phyloP scores from a whole-genome alignment of 768 basidiomycete species.

The Macrolepiota albuminosa region DNA sequence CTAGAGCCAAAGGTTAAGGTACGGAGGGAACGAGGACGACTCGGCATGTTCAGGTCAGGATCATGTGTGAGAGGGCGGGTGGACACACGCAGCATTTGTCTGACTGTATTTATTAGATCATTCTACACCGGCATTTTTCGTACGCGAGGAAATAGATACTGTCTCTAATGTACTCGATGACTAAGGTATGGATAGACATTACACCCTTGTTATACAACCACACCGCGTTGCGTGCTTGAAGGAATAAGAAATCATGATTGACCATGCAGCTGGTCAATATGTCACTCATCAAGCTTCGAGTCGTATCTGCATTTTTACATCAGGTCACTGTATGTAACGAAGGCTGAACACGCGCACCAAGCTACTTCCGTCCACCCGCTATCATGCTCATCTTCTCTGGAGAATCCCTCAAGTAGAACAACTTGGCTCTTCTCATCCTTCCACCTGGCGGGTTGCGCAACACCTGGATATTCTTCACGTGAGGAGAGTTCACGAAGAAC shows the following conservation, averaged over 20 bases:
- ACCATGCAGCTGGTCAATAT: neutral
- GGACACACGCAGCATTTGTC: conserved; percentile 9
- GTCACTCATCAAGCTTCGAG: neutral
- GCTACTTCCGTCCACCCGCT: conserved; percentile 38
- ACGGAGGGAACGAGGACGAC: conserved; percentile 53
- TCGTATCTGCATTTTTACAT: neutral
- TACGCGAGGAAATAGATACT: neutral
- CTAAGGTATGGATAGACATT: neutral
- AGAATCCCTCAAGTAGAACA: conserved; percentile 78
- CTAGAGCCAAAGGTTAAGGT: conserved; percentile 44
- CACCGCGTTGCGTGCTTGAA: neutral
- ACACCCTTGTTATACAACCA: neutral
- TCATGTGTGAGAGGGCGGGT: conserved; percentile 8
- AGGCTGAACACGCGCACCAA: conserved; percentile 6
- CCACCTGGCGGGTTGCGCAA: conserved; percentile 59
- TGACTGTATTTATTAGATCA: conserved; percentile 15
- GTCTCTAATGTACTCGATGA: neutral
- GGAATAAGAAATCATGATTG: neutral
- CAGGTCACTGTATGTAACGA: neutral
- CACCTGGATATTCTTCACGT: conserved; percentile 83
- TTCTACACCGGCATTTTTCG: conserved; percentile 10
- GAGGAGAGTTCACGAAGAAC: conserved; percentile 81
- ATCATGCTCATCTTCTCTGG: conserved; percentile 84
- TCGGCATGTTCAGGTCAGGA: conserved; percentile 36
- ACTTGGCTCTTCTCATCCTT: conserved; percentile 70